A percentile compares a stretch with the other conserved stretches of the same genome.
Evolutionary conservation across 2,329 filamentous ascomycete genomes (phyloP).

Genomic region (Waltergamsia citrina): DNA sequence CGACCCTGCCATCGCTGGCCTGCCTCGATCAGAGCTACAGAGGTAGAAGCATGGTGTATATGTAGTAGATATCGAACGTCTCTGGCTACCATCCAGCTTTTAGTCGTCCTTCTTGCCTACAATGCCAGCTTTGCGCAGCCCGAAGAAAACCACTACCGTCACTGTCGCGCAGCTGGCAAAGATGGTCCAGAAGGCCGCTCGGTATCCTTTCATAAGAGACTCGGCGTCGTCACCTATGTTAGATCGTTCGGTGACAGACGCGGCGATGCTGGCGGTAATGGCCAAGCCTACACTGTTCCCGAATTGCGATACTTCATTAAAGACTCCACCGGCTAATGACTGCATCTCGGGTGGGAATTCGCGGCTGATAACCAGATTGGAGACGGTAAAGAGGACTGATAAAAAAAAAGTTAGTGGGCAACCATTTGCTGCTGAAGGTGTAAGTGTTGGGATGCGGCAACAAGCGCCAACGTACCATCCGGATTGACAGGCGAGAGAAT

Average conservation of each 20-base stretch:
- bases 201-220: slow-evolving; percentile 39
- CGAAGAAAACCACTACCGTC: slow-evolving; percentile 22
- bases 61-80: no score
- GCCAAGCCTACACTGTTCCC: slow-evolving; percentile 44
- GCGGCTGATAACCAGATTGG: slow-evolving; percentile 42
- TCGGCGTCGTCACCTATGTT: slow-evolving; percentile 7
- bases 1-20: no score
- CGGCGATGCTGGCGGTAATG: slow-evolving; percentile 36
- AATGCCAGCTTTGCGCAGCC: slow-evolving; percentile 33
- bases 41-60: no score
- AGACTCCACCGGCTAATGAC: slow-evolving; percentile 49
- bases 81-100: no score
- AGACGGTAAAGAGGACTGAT: slow-evolving; percentile 47
- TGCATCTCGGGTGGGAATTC: slow-evolving; percentile 44
- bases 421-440: not conserved
- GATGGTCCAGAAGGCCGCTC: slow-evolving; percentile 42
- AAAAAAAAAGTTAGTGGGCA: not conserved
- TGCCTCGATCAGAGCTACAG: no score
- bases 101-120: slow-evolving; percentile 36
- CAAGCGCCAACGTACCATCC: no score
- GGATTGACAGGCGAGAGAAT: slow-evolving; percentile 32
- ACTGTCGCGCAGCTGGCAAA: slow-evolving; percentile 31
- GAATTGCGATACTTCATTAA: slow-evolving; percentile 49
- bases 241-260: slow-evolving; percentile 30
- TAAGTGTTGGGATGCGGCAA: no score